Base-by-base conservation (phyloP, 2,329 filamentous ascomycete species). In the Scedosporium dehoogii region DNA sequence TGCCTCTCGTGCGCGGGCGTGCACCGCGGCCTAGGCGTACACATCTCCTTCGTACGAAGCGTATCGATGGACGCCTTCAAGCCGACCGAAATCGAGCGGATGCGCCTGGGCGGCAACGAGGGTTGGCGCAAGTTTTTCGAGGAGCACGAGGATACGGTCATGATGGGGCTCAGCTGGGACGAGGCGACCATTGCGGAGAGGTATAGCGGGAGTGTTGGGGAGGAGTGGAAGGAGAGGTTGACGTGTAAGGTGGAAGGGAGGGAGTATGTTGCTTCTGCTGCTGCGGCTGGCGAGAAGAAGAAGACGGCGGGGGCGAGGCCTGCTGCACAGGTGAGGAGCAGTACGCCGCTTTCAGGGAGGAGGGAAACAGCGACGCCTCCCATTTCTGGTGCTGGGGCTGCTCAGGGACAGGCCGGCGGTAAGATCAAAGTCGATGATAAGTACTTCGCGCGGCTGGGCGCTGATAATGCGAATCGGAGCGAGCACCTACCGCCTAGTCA, bases 11-110 rank as follows among this genome's bases (percentile, higher is more conserved):
- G 94, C 79, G 93, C 92, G 41, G 94, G 94, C 69, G 90, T 94
- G 61, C 94, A 99, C 78, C 89, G 94, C 66, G 92, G 92, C 3
- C 85, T 99, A 33, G 94, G 94, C 65, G 94, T 99, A 42, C 94
- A 99, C 80, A 96, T 99, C 75, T 96, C 92, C 73, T 99, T 99
- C 78, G 92, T 99, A 66, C 89, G 94, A 64, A 94, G 90, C 70
- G 94, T 97, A 71, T 96, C 91, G 65, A 99, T 99, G 94, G 94
- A 99, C 78, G 92, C 92, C 63, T 97, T 99, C 81, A 99, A 99
- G 75, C 85, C 86, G 66, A 84, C 84, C 70, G 94, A 99, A 76
- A 93, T 97, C 70, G 88, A 91, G 75, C 89, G 92, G 68, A 97
- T 99, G 94, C 86, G 92, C 64, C 81, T 89, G 23, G 94, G 93